Conservation (phyloP, 75 land plant genomes). For the Pseudotsuga menziesii region DNA sequence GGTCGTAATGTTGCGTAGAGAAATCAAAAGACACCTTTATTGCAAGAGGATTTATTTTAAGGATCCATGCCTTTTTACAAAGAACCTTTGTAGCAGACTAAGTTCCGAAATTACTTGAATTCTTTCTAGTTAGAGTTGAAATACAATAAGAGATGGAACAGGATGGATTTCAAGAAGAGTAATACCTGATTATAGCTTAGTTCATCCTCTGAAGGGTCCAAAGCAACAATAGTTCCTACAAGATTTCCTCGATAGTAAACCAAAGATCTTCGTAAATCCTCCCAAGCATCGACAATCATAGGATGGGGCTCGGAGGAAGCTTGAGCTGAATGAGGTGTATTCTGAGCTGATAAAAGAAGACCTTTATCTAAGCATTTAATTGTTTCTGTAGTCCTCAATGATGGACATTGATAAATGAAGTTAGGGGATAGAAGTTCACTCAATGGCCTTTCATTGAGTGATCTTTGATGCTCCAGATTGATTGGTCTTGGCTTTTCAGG, state of each 20-base stretch:
- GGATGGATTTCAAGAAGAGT: too few relatives aligned
- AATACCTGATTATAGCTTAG: slow-evolving; percentile 80
- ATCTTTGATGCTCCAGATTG: slow-evolving; percentile 1
- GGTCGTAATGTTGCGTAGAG: too few relatives aligned
- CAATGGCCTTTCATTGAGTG: not conserved
- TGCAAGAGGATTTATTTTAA: too few relatives aligned
- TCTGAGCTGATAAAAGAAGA: slow-evolving; percentile 4
- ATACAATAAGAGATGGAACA: too few relatives aligned
- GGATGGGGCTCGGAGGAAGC: slow-evolving; percentile 47
- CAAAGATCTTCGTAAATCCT: slow-evolving; percentile 46
- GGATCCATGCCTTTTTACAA: too few relatives aligned
- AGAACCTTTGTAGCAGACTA: too few relatives aligned
- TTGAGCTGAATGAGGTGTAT: slow-evolving; percentile 16
- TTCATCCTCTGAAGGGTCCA: slow-evolving; percentile 55
- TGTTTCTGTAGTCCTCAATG: not conserved
- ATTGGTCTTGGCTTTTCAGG: slow-evolving; percentile 2
- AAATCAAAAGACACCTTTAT: too few relatives aligned
- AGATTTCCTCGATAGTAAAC: slow-evolving; percentile 62
- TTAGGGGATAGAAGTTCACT: slow-evolving; percentile 2
- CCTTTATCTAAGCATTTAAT: not conserved
- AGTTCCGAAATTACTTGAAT: too few relatives aligned
- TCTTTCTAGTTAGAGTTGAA: too few relatives aligned
- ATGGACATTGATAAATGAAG: not conserved
- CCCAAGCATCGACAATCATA: slow-evolving; percentile 69
- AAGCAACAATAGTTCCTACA: slow-evolving; percentile 85